Evolutionary conservation across 1,284 basidiomycete species (phyloP), one percentile per base, ranked within the genome.

Genomic region (Schizopora paradoxa): DNA sequence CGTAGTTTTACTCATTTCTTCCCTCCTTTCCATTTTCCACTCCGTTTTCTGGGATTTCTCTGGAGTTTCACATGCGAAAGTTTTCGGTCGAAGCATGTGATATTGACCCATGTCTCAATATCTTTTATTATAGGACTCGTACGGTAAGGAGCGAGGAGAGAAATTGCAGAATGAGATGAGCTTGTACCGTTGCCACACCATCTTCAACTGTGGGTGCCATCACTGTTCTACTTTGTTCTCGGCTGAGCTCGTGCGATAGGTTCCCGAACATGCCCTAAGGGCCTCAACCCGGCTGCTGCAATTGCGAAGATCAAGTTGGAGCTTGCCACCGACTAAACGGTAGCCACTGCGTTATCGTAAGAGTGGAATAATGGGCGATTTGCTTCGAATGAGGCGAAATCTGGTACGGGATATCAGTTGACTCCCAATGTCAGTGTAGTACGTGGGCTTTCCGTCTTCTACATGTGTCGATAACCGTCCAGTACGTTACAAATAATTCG

Each of bases 161-260:
- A 84, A 83, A 64, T 75, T 99, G 55, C 90, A 98, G 71, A 99
- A 98, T 69, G 86, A 91, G 58, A 78, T 97, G 76, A 93, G 90
- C 59, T 68, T 97, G 62, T 96, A 94, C 74, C 76, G 86, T 42
- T 92, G 90, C 72, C 90, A 92, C 67, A 96, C 93, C 48, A 97
- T 96, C 69, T 94, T 97, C 76, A 96, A 96, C 73, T 91, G 91
- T 82, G 45, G 51, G 80, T 67, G 32, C 14, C 28, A 21, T 40
- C 43, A 48, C 32, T 8, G 22, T 43, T 6, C 29, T 35, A 36
- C 31, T 5, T 23, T 1, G 11, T 2, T 33, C 33, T 37, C 40
- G 13, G 33, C 13, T 32, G 31, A 18, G 35, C 27, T 45, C 14
- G 48, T 7, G 33, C 19, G 6, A 3, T 41, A 87, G 83, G 86